phyloP scores from a whole-genome alignment of 1,284 basidiomycete species.

The Phylloboletellus chloephorus region DNA sequence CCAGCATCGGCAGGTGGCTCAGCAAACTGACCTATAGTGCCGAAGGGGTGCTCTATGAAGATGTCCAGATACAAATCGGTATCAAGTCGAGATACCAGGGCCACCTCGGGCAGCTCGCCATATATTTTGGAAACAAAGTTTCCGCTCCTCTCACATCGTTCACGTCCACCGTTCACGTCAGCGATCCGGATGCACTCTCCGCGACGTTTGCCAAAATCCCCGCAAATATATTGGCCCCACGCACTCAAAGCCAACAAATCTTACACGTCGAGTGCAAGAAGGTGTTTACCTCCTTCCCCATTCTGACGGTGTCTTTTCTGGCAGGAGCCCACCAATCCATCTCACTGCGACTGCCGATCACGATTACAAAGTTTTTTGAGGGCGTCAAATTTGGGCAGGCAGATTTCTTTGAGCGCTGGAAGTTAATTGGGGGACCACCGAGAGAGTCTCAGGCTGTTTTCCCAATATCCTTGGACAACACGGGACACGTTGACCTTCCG shows the following conservation, averaged over 20 bases:
- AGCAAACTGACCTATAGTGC: slow-evolving; percentile 75
- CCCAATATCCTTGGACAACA: slow-evolving; percentile 62
- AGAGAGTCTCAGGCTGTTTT: slow-evolving; percentile 90
- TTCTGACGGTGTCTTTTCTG: slow-evolving; percentile 88
- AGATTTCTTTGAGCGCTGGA: slow-evolving; percentile 98
- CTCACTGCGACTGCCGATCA: slow-evolving; percentile 80
- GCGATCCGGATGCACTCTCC: slow-evolving; percentile 69
- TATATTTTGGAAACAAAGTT: slow-evolving; percentile 97
- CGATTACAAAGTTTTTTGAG: slow-evolving; percentile 90
- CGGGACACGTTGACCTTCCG: slow-evolving; percentile 68
- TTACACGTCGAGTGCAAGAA: slow-evolving; percentile 93
- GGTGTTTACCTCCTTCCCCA: slow-evolving; percentile 71
- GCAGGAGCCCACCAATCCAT: slow-evolving; percentile 88
- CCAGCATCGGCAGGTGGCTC: slow-evolving; percentile 84
- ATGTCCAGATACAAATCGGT: slow-evolving; percentile 92
- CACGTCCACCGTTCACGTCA: slow-evolving; percentile 75
- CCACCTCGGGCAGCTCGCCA: slow-evolving; percentile 83
- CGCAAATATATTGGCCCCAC: slow-evolving; percentile 70
- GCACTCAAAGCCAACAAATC: slow-evolving; percentile 89
- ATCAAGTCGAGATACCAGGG: slow-evolving; percentile 95
- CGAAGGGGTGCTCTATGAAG: slow-evolving; percentile 95
- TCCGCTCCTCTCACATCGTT: slow-evolving; percentile 83
- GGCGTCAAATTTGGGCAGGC: slow-evolving; percentile 77
- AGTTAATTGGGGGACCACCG: slow-evolving; percentile 90
- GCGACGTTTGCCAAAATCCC: slow-evolving; percentile 88